Evolutionary conservation across 352 stramenopile species (phyloP), one percentile per base, ranked within the genome.

Genomic region (Halophytophthora batemanensis): DNA sequence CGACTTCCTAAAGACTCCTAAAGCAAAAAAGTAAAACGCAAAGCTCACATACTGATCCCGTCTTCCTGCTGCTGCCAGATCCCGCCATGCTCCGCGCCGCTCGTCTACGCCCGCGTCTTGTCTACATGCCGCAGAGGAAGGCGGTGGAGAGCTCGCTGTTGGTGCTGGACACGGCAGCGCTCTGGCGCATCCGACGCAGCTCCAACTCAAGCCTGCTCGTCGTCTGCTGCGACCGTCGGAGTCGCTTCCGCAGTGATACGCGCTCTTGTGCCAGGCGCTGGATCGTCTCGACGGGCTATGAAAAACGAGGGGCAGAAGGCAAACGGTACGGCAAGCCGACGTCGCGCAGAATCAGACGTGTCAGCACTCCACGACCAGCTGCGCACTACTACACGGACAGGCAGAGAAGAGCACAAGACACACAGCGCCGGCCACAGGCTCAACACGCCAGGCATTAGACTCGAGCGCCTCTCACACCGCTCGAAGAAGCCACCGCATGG

Each of bases 91-190:
- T 8, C 25, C 8, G 4, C 25, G 4, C 4, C 25, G 8, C 25
- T 31, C 25, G 25, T 31, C 25, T 8, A 31, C 25, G 8, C 4
- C 25, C 25, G 25, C 25, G 25, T 31, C 25, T 31, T 31, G 17
- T 33, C 74, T 59, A 90, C 39, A 86, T 81, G 19, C 78, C 74
- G 42, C 67, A 83, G 31, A 90, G 82, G 61, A 90, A 86, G 45
- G 85, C 76, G 40, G 72, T 77, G 6, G 74, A 63, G 19, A 74
- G 41, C 12, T 52, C 50, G 35, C 37, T 28, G 42, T 85, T 66
- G 58, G 50, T 82, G 29, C 72, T 69, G 38, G 64, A 61, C 28
- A 75, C 61, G 33, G 69, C 74, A 10, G 81, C 72, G 49, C 60
- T 71, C 14, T 60, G 64, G 40, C 65, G 73, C 25, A 71, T 70